Percentiles rank a stretch among this genome's conserved stretches.
Evolutionary conservation across 2,329 filamentous ascomycete genomes (phyloP).

Genomic region (Coleophoma crateriformis): DNA sequence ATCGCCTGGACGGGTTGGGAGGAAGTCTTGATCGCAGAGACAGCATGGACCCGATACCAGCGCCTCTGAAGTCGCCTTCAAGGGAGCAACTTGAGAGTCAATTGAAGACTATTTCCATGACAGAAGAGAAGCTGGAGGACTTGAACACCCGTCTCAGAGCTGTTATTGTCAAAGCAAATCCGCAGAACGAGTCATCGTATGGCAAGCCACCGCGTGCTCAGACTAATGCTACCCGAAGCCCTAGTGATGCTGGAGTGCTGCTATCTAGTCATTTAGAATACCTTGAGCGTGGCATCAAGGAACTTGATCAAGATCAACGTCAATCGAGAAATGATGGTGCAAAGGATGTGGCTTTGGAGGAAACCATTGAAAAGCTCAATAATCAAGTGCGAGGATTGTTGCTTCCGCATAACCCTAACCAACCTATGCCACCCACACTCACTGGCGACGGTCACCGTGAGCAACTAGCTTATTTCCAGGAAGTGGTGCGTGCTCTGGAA

Average conservation of each 20-base stretch:
- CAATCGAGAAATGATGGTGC: constrained; percentile 12
- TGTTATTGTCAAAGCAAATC: constrained; percentile 59
- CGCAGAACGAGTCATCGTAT: constrained; percentile 26
- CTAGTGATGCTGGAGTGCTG: constrained; percentile 36
- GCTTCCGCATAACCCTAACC: constrained; percentile 36
- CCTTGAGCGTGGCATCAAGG: constrained; percentile 58
- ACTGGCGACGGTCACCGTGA: constrained; percentile 54
- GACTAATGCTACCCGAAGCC: constrained; percentile 31
- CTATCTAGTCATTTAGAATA: constrained; percentile 61
- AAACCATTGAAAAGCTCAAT: constrained; percentile 58
- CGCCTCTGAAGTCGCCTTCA: constrained; percentile 14
- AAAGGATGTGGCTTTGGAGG: constrained; percentile 31
- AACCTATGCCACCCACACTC: constrained; percentile 52
- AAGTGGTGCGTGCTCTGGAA: constrained; percentile 47
- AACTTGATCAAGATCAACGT: constrained; percentile 51
- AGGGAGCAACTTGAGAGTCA: constrained; percentile 21
- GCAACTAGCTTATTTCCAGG: constrained; percentile 64
- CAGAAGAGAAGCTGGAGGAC: constrained; percentile 60
- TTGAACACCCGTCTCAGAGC: constrained; percentile 63
- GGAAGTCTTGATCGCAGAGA: constrained; percentile 17
- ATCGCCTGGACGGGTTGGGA: constrained; percentile 50
- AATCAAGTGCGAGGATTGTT: constrained; percentile 57
- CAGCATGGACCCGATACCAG: constrained; percentile 6
- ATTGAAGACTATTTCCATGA: constrained; percentile 49
- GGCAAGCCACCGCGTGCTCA: constrained; percentile 22